Base-by-base conservation (phyloP, 2,329 filamentous ascomycete species). In the Claviceps sp. region DNA sequence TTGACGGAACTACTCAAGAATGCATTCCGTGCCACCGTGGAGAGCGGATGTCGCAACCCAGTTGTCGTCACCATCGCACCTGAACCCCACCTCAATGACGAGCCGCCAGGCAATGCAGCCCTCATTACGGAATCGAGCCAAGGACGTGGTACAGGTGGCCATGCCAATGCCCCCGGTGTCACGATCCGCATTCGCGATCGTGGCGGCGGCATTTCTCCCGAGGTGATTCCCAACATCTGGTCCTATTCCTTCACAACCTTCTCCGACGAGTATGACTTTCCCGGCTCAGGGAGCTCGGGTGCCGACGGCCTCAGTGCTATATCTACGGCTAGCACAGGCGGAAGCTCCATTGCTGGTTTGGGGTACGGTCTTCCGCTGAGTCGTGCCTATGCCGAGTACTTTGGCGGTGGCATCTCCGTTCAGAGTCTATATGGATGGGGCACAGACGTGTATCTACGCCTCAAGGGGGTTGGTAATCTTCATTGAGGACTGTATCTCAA, bases 191-290 rank as follows among this genome's bases (percentile, higher is more conserved):
- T 98, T 59, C 84, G 93, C 8, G 93, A 98, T 65, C 83, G 89
- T n/a, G 93, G 93, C 48, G 91, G 91, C 43, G 93, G 93, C 38
- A 97, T 98, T 52, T 79, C 82, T 1, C 87, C 90, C 0, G 87
- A 90, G 16, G 84, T 93, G 30, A 71, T 93, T 37, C 82, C 84
- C 4, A 84, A 91, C 58, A 90, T 98, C 54, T 98, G 93, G 90
- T 90, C 89, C 6, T 98, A 97, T 66, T 93, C 87, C 56, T 98
- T 96, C 66, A 96, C 91, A 20, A 98, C 93, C 0, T 97, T 97
- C 67, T 84, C 81, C 52, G 87, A 79, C 55, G 73, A 79, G 53
- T 63, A 71, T 43, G 70, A 71, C 4, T 58, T 70, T 47, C 65
- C 68, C 34, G 68, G 67, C 20, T 67, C 70, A 8, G 65, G 69